These are phyloP conservation scores for Fusarium sp. DNA, from an alignment of 2,329 filamentous ascomycete species.

Conservation along the genomic window DNA sequence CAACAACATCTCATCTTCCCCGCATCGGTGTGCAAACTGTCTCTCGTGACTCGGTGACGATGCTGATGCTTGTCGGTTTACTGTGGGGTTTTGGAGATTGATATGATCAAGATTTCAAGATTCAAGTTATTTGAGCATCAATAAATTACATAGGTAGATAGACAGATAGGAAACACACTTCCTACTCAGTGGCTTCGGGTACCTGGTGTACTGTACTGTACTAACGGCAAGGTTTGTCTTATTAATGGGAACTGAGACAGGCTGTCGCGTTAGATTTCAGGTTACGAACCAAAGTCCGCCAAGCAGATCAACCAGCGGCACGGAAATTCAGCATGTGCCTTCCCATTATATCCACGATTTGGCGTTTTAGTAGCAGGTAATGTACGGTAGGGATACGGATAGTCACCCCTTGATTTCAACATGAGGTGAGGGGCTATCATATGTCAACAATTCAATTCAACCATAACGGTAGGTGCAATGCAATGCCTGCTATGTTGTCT, in stretches of 20 bases:
- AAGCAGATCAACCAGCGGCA: constrained; percentile 4
- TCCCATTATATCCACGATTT: not conserved
- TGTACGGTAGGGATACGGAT: not conserved
- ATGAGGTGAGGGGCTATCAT: not conserved
- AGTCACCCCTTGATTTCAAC: not conserved
- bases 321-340: not conserved
- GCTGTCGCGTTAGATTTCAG: not conserved
- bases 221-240: constrained; percentile 19
- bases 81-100: constrained; percentile 2
- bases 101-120: constrained; percentile 38
- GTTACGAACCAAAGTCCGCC: not conserved
- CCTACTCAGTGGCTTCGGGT: constrained; percentile 21
- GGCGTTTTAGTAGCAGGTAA: not conserved
- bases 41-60: constrained; percentile 33
- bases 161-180: not conserved
- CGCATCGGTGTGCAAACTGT: constrained; percentile 25
- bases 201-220: constrained; percentile 2
- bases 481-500: not conserved
- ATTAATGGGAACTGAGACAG: constrained; percentile 13
- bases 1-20: constrained; percentile 22
- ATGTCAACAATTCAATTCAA: not conserved
- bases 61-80: constrained; percentile 7
- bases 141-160: not conserved
- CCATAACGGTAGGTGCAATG: not conserved
- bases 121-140: constrained; percentile 16